Conservation (phyloP, 2,329 filamentous ascomycete species). For the Hypoxylon sp. region DNA sequence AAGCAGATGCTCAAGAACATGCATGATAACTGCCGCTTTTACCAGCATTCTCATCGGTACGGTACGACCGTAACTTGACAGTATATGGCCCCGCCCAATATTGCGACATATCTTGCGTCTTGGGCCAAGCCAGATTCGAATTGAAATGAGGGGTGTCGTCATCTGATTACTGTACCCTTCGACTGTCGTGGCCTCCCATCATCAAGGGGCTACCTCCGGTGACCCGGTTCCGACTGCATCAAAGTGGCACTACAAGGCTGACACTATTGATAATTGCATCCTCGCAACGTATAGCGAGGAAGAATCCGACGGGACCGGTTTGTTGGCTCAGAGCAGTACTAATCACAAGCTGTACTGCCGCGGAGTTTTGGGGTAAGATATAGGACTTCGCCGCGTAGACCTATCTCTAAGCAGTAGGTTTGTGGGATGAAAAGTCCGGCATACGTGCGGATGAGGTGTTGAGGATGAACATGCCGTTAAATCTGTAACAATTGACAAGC, state of each 20-base stretch:
- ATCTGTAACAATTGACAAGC: constrained; percentile 13
- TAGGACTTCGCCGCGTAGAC: constrained; percentile 13
- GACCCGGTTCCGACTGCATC: constrained; percentile 35
- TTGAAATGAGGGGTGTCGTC: constrained; percentile 39
- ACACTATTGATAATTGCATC: constrained; percentile 2
- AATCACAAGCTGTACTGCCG: constrained; percentile 13
- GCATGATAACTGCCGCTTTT: constrained; percentile 21
- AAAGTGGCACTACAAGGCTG: constrained; percentile 25
- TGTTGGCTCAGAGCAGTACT: constrained; percentile 13
- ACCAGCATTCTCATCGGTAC: constrained; percentile 19
- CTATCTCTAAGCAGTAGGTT: constrained; percentile 5
- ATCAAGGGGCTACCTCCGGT: constrained; percentile 32
- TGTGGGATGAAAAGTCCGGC: constrained; percentile 7
- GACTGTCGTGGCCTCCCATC: constrained; percentile 33
- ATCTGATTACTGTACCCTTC: constrained; percentile 44
- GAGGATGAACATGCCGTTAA: constrained; percentile 6
- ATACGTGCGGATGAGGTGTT: constrained; percentile 6
- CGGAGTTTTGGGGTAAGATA: constrained; percentile 31
- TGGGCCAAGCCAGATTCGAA: constrained; percentile 29
- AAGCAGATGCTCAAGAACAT: constrained; percentile 16
- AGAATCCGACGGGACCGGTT: not conserved
- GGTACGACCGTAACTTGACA: constrained; percentile 33
- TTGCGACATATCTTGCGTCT: constrained; percentile 39
- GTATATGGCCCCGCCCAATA: constrained; percentile 36
- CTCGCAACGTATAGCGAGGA: constrained; percentile 5